phyloP scores from a whole-genome alignment of 2,329 filamentous ascomycete genomes.

The Fusarium chuoi region DNA sequence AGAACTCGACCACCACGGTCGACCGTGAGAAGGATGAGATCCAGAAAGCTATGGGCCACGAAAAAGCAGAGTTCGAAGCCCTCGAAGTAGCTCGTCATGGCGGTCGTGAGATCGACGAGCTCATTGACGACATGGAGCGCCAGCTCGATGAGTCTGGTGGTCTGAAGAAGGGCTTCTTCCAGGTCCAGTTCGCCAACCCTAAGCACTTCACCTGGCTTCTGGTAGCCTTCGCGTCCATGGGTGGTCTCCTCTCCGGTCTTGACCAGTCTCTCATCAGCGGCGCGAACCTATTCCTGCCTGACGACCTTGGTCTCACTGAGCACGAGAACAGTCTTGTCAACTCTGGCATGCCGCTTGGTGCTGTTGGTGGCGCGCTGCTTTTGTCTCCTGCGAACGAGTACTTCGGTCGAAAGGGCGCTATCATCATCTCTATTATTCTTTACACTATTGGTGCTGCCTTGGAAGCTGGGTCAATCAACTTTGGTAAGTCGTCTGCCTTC shows the following conservation, averaged over 20 bases:
- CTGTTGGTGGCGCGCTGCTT: constrained; percentile 75
- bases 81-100: constrained; percentile 51
- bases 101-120: constrained; percentile 50
- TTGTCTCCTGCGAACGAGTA: constrained; percentile 75
- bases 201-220: constrained; percentile 74
- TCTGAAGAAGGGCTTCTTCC: constrained; percentile 56
- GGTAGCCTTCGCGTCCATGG: constrained; percentile 79
- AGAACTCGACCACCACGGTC: constrained; percentile 37
- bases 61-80: constrained; percentile 49
- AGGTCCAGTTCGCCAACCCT: constrained; percentile 67
- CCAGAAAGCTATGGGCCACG: constrained; percentile 28
- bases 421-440: constrained; percentile 74
- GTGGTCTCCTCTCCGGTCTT: constrained; percentile 76
- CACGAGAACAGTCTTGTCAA: constrained; percentile 74
- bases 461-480: constrained; percentile 74
- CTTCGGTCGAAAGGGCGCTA: constrained; percentile 73
- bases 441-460: constrained; percentile 77
- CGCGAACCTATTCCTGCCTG: constrained; percentile 73
- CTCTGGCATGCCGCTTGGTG: constrained; percentile 76
- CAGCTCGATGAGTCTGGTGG: constrained; percentile 51
- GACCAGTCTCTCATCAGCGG: constrained; percentile 80
- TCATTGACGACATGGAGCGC: constrained; percentile 55
- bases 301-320: constrained; percentile 63
- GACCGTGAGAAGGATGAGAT: constrained; percentile 37
- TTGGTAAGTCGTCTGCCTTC: constrained; percentile 50